phyloP scores from a whole-genome alignment of 2,329 filamentous ascomycete genomes.

The Teratosphaeriaceae sp. region DNA sequence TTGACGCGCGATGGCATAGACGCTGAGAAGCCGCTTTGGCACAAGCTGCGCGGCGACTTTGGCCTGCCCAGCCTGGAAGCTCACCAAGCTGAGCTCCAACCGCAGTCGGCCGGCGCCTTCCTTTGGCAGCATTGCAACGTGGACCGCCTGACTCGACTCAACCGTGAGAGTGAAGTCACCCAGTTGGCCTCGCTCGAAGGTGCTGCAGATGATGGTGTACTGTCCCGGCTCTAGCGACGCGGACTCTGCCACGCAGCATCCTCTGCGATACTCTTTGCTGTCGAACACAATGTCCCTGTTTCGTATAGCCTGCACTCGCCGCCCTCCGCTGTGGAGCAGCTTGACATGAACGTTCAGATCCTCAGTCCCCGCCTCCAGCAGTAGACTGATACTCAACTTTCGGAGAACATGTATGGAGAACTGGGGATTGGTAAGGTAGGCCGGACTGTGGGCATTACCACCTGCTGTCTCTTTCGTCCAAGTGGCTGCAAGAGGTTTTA shows the following conservation, averaged over 20 bases:
- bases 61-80: slow-evolving; percentile 45
- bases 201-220: slow-evolving; percentile 87
- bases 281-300: slow-evolving; percentile 72
- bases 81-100: slow-evolving; percentile 49
- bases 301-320: slow-evolving; percentile 62
- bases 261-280: slow-evolving; percentile 82
- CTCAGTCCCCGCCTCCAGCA: slow-evolving; percentile 61
- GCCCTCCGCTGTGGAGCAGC: slow-evolving; percentile 69
- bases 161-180: slow-evolving; percentile 70
- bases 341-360: slow-evolving; percentile 78
- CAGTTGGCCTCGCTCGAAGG: slow-evolving; percentile 74
- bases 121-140: slow-evolving; percentile 55
- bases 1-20: slow-evolving; percentile 24
- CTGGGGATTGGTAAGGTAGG: slow-evolving; percentile 82
- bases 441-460: slow-evolving; percentile 69
- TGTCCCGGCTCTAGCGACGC: slow-evolving; percentile 57
- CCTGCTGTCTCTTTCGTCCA: slow-evolving; percentile 81
- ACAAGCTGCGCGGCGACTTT: slow-evolving; percentile 48
- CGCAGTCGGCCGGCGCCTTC: slow-evolving; percentile 71
- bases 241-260: slow-evolving; percentile 64
- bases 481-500: slow-evolving; percentile 52
- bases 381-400: slow-evolving; percentile 59
- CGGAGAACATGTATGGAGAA: slow-evolving; percentile 59
- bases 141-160: slow-evolving; percentile 54
- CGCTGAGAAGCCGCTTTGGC: slow-evolving; percentile 42